These are phyloP conservation scores for Russula abietina DNA, from an alignment of 768 basidiomycete species.

Conservation along the genomic window DNA sequence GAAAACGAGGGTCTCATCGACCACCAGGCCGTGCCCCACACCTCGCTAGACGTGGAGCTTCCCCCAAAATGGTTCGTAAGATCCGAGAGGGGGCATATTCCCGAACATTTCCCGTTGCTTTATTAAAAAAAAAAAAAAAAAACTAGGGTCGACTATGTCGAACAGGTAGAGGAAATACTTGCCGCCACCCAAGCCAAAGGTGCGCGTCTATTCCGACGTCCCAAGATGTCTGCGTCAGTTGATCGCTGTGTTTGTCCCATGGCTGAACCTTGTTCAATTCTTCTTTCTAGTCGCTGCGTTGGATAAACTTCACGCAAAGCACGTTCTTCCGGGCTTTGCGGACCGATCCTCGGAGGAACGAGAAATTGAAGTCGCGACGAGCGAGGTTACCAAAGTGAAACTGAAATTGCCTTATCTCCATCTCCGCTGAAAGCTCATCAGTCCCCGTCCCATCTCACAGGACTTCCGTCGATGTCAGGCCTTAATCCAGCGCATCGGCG, in stretches of 20 bases:
- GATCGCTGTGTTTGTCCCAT: constrained; percentile 20
- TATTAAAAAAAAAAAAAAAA: background rate
- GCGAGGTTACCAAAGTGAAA: constrained; percentile 77
- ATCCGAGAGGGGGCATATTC: constrained; percentile 3
- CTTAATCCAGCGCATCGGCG: constrained; percentile 71
- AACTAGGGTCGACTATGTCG: constrained; percentile 84
- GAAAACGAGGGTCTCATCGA: constrained; percentile 64
- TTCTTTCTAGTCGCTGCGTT: constrained; percentile 63
- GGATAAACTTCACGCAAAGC: constrained; percentile 94
- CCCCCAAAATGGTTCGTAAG: constrained; percentile 79
- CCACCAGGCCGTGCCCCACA: constrained; percentile 39
- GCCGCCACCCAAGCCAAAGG: constrained; percentile 67
- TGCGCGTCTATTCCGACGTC: constrained; percentile 37
- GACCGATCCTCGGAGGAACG: constrained; percentile 91
- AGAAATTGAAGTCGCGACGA: constrained; percentile 84
- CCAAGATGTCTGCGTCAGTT: constrained; percentile 20
- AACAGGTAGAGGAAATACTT: constrained; percentile 81
- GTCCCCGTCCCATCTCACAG: constrained; percentile 26
- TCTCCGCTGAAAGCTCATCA: constrained; percentile 12
- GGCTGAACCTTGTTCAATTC: constrained; percentile 24
- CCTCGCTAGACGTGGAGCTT: constrained; percentile 52
- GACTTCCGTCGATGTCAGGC: constrained; percentile 39
- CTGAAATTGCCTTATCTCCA: constrained; percentile 25
- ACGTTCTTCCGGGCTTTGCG: constrained; percentile 91
- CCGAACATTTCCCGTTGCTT: constrained; percentile 26